Conservation (phyloP, 148 eudicot genomes). For the Chenopodium formosanum region DNA sequence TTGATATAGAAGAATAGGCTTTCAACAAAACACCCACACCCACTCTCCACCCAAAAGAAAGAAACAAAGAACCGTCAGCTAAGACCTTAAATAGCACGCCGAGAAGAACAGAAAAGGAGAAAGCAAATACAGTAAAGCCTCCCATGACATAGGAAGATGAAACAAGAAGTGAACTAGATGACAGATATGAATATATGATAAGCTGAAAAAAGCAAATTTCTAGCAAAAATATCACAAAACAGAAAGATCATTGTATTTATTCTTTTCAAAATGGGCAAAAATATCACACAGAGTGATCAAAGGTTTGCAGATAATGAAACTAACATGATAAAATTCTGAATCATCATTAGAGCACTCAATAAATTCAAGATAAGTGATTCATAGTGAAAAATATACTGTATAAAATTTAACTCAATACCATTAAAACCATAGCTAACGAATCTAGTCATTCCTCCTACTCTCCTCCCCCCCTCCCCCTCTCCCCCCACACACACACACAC, state of each 20-base stretch:
- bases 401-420: not conserved
- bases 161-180: not conserved
- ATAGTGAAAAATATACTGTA: not conserved
- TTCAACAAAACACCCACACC: not conserved
- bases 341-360: not conserved
- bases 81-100: too few relatives aligned
- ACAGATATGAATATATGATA: not conserved
- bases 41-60: not conserved
- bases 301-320: not conserved
- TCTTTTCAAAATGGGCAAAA: not conserved
- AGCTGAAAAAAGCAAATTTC: not conserved
- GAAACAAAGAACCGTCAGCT: not conserved
- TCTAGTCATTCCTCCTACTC: not conserved
- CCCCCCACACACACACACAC: too few relatives aligned
- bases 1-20: not conserved
- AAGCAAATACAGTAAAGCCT: too few relatives aligned
- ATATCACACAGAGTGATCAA: not conserved
- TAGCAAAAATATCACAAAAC: not conserved
- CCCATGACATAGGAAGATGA: too few relatives aligned
- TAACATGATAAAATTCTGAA: not conserved
- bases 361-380: not conserved
- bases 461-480: too few relatives aligned
- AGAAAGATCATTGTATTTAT: not conserved
- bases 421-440: not conserved
- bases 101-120: too few relatives aligned